Evolutionary conservation across 2,329 filamentous ascomycete genomes (phyloP).

Genomic region (Phaeosphaeria sp.): DNA sequence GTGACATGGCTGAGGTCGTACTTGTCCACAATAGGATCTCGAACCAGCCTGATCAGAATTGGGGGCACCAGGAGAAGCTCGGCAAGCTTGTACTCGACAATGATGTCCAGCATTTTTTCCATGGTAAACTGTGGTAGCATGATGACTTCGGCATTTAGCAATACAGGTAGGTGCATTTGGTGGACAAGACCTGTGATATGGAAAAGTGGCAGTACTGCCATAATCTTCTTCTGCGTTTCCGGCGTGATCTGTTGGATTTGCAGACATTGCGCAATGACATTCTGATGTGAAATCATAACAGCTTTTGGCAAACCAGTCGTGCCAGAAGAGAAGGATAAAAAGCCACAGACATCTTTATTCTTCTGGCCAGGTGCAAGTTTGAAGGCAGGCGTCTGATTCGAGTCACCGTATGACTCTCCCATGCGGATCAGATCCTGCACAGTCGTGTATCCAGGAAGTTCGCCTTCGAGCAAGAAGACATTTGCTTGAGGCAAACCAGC

Average conservation of each 20-base stretch:
- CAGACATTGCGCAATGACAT: slow-evolving; percentile 62
- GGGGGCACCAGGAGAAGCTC: slow-evolving; percentile 62
- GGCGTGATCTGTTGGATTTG: slow-evolving; percentile 56
- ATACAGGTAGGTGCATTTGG: slow-evolving; percentile 66
- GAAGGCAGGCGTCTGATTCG: slow-evolving; percentile 56
- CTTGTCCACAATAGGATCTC: slow-evolving; percentile 60
- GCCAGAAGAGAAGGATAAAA: slow-evolving; percentile 50
- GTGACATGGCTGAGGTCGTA: slow-evolving; percentile 65
- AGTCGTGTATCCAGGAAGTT: slow-evolving; percentile 57
- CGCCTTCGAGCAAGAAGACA: slow-evolving; percentile 64
- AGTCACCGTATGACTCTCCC: slow-evolving; percentile 51
- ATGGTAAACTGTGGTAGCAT: slow-evolving; percentile 71
- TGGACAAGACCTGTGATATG: slow-evolving; percentile 47
- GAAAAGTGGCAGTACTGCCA: slow-evolving; percentile 43
- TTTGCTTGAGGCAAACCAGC: slow-evolving; percentile 60
- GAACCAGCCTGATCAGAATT: slow-evolving; percentile 66
- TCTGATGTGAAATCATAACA: slow-evolving; percentile 45
- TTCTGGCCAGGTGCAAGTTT: slow-evolving; percentile 59
- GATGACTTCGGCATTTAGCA: slow-evolving; percentile 70
- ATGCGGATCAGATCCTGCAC: slow-evolving; percentile 55
- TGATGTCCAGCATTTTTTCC: slow-evolving; percentile 54
- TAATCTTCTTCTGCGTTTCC: slow-evolving; percentile 49
- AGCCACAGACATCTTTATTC: slow-evolving; percentile 63
- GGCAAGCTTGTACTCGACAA: slow-evolving; percentile 56
- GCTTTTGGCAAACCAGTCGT: slow-evolving; percentile 49